These are phyloP conservation scores for Stemphylium vesicarium DNA, from an alignment of 2,329 filamentous ascomycete genomes.

Conservation along the genomic window DNA sequence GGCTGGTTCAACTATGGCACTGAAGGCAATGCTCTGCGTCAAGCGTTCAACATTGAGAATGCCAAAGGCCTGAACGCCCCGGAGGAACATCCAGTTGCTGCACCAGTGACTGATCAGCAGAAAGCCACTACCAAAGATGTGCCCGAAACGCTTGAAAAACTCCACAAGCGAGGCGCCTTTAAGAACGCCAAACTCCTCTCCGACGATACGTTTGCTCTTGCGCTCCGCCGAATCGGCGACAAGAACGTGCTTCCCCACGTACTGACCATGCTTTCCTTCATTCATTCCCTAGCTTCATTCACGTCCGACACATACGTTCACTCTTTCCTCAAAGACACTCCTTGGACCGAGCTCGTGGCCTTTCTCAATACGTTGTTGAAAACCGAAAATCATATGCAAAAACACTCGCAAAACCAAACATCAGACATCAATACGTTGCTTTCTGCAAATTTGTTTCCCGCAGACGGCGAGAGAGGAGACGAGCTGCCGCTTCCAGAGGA, in stretches of 20 bases:
- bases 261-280: slow-evolving; percentile 67
- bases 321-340: slow-evolving; percentile 48
- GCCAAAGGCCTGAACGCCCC: no score
- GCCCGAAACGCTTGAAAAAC: no score
- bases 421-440: slow-evolving; percentile 44
- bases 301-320: slow-evolving; percentile 42
- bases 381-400: slow-evolving; percentile 37
- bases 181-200: slow-evolving; percentile 51
- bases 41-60: slow-evolving; percentile 18
- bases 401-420: slow-evolving; percentile 2
- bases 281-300: slow-evolving; percentile 57
- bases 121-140: no score
- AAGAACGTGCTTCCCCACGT: slow-evolving; percentile 67
- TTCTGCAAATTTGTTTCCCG: slow-evolving; percentile 54
- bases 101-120: no score
- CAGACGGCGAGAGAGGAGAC: slow-evolving; percentile 42
- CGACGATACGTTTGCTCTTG: slow-evolving; percentile 54
- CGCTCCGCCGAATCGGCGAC: slow-evolving; percentile 62
- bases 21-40: slow-evolving; percentile 50
- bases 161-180: no score
- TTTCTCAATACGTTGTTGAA: slow-evolving; percentile 62
- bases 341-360: slow-evolving; percentile 60
- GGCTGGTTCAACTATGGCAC: slow-evolving; percentile 61
- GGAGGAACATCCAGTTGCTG: no score
- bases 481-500: slow-evolving; percentile 71